phyloP scores from a whole-genome alignment of 1,139 yeast genomes.

The Kodamaea anthophila region DNA sequence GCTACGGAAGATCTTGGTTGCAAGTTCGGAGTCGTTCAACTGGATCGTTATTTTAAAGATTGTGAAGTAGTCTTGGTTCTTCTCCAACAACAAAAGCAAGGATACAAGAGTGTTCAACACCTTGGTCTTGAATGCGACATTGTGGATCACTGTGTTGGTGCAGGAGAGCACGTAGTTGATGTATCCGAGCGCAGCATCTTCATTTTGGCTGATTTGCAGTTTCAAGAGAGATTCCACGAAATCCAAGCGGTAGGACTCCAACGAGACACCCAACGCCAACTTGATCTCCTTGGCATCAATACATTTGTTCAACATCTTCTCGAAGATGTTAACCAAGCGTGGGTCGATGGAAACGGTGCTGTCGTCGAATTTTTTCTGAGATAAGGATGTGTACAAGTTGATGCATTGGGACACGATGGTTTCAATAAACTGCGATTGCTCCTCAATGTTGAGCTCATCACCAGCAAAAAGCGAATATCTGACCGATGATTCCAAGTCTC shows the following conservation, averaged over 20 bases:
- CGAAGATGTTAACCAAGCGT: slow-evolving; percentile 66
- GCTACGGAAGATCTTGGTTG: slow-evolving; percentile 60
- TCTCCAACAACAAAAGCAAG: slow-evolving; percentile 49
- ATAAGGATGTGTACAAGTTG: slow-evolving; percentile 64
- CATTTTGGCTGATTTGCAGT: slow-evolving; percentile 31
- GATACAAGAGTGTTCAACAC: slow-evolving; percentile 60
- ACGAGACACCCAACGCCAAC: slow-evolving; percentile 84
- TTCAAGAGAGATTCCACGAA: slow-evolving; percentile 60
- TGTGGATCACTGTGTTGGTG: slow-evolving; percentile 53
- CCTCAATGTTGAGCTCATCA: slow-evolving; percentile 67
- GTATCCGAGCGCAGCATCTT: slow-evolving; percentile 48
- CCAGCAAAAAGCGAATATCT: slow-evolving; percentile 85
- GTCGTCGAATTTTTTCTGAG: slow-evolving; percentile 50
- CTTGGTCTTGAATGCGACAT: slow-evolving; percentile 57
- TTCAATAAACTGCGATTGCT: slow-evolving; percentile 79
- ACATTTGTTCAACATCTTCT: slow-evolving; percentile 81
- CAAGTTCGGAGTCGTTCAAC: slow-evolving; percentile 68
- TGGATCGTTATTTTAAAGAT: slow-evolving; percentile 84
- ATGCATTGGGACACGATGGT: slow-evolving; percentile 92
- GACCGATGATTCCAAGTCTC: slow-evolving; percentile 89
- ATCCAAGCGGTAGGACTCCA: slow-evolving; percentile 85
- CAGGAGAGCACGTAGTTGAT: slow-evolving; percentile 75
- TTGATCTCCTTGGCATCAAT: slow-evolving; percentile 63
- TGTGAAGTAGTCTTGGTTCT: slow-evolving; percentile 72
- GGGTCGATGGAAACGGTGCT: slow-evolving; percentile 44